These are phyloP conservation scores for Polychaeton citri DNA, from an alignment of 2,329 filamentous ascomycete species.

Conservation along the genomic window DNA sequence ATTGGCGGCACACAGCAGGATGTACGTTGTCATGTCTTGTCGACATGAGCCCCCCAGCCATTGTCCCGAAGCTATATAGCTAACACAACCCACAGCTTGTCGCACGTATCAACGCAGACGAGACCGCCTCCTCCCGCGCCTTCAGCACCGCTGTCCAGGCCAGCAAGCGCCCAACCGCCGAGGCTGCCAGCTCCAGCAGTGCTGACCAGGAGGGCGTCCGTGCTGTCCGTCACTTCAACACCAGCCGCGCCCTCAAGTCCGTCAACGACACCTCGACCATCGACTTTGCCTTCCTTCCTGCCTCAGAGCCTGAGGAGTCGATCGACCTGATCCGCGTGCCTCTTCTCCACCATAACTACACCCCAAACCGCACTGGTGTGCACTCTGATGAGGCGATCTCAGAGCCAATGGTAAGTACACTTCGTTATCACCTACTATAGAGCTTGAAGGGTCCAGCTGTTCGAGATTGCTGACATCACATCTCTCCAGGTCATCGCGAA, in stretches of 20 bases:
- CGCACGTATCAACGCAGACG: constrained; percentile 39
- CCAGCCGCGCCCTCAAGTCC: constrained; percentile 42
- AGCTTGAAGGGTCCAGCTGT: too few relatives aligned
- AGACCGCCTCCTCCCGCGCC: constrained; percentile 38
- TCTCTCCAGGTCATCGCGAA: constrained; percentile 32
- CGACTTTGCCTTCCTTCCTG: constrained; percentile 50
- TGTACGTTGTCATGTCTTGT: constrained; percentile 23
- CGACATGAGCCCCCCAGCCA: too few relatives aligned
- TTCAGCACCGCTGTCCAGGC: constrained; percentile 43
- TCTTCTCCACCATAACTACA: constrained; percentile 16
- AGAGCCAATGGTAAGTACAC: neutral
- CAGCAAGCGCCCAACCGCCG: constrained; percentile 24
- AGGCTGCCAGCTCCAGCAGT: constrained; percentile 11
- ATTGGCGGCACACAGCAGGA: constrained; percentile 36
- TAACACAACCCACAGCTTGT: constrained; percentile 27
- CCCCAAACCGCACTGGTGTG: constrained; percentile 6
- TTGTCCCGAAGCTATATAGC: too few relatives aligned
- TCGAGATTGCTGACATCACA: too few relatives aligned
- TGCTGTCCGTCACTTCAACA: constrained; percentile 46
- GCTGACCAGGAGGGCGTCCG: constrained; percentile 8
- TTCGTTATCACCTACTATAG: neutral
- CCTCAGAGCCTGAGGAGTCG: constrained; percentile 6
- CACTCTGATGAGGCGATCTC: constrained; percentile 4
- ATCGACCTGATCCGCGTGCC: constrained; percentile 16
- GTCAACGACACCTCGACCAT: constrained; percentile 47